Conservation (phyloP, 2,329 filamentous ascomycete genomes). For the Coniochaeta sp. region DNA sequence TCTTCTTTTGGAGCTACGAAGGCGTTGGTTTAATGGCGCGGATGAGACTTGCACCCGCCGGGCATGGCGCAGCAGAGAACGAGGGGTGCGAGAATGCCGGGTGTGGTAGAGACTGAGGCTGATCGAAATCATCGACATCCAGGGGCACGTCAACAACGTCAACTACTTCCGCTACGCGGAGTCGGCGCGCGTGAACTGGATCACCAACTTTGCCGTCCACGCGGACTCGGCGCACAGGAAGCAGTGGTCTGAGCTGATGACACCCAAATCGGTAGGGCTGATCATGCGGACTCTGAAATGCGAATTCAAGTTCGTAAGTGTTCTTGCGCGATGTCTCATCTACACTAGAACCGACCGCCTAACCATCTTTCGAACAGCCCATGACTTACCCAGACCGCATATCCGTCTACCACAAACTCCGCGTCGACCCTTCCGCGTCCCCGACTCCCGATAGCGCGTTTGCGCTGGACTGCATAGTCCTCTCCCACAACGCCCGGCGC, state of each 20-base stretch:
- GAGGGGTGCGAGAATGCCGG: too few species aligned
- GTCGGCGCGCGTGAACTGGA: slow-evolving; percentile 72
- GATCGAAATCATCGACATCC: neutral
- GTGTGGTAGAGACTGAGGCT: neutral
- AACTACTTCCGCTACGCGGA: slow-evolving; percentile 80
- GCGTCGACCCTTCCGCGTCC: slow-evolving; percentile 19
- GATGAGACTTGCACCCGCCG: too few species aligned
- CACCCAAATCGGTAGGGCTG: slow-evolving; percentile 58
- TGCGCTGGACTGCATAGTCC: slow-evolving; percentile 51
- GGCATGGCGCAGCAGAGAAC: neutral
- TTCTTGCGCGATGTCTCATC: too few species aligned
- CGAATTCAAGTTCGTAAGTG: slow-evolving; percentile 78
- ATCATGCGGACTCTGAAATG: slow-evolving; percentile 75
- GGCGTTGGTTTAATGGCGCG: neutral
- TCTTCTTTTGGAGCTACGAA: neutral
- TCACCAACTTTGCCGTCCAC: slow-evolving; percentile 57
- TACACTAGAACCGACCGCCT: neutral
- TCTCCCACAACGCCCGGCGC: slow-evolving; percentile 69
- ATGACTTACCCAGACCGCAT: slow-evolving; percentile 78
- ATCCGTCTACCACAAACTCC: slow-evolving; percentile 75
- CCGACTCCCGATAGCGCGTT: slow-evolving; percentile 40
- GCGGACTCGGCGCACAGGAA: slow-evolving; percentile 52
- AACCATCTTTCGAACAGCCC: slow-evolving; percentile 42
- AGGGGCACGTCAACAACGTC: slow-evolving; percentile 81
- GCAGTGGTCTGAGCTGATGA: slow-evolving; percentile 64